phyloP scores from a whole-genome alignment of 75 land plant species.

The Larix kaempferi region DNA sequence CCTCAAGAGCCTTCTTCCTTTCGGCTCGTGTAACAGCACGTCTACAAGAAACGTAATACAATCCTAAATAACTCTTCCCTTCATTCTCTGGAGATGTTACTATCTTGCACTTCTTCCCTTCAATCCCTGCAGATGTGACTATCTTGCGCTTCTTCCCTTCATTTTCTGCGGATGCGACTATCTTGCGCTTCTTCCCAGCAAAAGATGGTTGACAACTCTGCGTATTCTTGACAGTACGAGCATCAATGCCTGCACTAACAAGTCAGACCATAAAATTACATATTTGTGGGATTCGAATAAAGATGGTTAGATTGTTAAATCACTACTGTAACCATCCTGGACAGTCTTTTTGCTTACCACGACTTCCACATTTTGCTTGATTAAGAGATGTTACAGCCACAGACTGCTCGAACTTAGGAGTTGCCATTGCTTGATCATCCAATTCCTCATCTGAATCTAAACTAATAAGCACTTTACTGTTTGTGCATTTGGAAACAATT shows the following conservation, averaged over 20 bases:
- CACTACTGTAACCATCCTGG: no score
- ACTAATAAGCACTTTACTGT: background rate
- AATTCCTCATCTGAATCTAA: background rate
- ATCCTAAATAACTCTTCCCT: background rate
- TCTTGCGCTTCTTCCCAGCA: background rate
- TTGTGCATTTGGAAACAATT: background rate
- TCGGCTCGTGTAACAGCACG: slow-evolving; percentile 21
- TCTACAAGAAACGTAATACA: slow-evolving; percentile 11
- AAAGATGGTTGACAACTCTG: background rate
- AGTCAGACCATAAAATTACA: background rate
- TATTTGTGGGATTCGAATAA: background rate
- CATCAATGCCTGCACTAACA: background rate
- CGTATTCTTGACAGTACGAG: background rate
- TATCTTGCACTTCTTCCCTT: background rate
- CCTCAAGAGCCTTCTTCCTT: slow-evolving; percentile 13
- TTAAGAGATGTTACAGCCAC: background rate
- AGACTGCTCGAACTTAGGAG: background rate
- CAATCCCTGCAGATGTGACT: background rate
- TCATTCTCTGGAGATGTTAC: slow-evolving; percentile 16
- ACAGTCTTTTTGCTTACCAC: background rate
- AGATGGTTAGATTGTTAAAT: no score
- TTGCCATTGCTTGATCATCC: background rate
- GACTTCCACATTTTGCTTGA: background rate
- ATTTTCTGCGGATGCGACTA: background rate
- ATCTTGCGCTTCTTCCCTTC: background rate